Percentiles rank a stretch among this genome's conserved stretches.
Conservation (phyloP, 225 moss, liverwort and hornwort genomes). For the Lunularia cruciata region DNA sequence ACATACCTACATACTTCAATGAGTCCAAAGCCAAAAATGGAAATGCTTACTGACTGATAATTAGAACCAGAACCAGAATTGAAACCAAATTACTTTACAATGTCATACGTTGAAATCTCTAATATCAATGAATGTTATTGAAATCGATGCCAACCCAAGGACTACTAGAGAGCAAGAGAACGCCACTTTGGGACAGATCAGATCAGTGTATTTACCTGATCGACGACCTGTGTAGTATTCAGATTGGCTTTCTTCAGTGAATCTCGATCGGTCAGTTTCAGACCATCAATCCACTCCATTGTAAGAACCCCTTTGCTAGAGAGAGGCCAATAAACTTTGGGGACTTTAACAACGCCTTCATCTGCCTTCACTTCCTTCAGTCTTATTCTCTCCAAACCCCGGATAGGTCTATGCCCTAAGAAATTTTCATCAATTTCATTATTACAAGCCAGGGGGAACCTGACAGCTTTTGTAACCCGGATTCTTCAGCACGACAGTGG, state of each 20-base stretch:
- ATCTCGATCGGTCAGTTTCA: conserved; percentile 67
- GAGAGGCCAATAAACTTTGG: conserved; percentile 77
- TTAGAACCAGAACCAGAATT: too few relatives aligned
- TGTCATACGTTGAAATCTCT: neutral
- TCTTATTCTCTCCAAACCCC: conserved; percentile 33
- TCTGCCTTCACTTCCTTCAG: conserved; percentile 19
- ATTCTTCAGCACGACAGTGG: too few relatives aligned
- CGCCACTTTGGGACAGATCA: too few relatives aligned
- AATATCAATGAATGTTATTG: too few relatives aligned
- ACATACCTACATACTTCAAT: too few relatives aligned
- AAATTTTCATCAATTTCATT: too few relatives aligned
- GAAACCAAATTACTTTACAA: neutral
- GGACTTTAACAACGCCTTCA: conserved; percentile 77
- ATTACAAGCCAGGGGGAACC: neutral
- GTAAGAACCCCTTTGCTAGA: conserved; percentile 75
- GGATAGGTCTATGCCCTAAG: conserved; percentile 39
- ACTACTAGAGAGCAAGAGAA: too few relatives aligned
- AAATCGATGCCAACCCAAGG: too few relatives aligned
- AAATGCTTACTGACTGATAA: too few relatives aligned
- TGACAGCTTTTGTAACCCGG: too few relatives aligned
- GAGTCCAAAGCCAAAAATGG: too few relatives aligned
- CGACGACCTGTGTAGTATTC: conserved; percentile 64
- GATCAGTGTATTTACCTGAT: conserved; percentile 58
- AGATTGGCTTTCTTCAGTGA: conserved; percentile 56
- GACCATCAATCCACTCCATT: conserved; percentile 93